Evolutionary conservation across 768 basidiomycete genomes (phyloP).

Genomic region (Phylloporus arenicola): DNA sequence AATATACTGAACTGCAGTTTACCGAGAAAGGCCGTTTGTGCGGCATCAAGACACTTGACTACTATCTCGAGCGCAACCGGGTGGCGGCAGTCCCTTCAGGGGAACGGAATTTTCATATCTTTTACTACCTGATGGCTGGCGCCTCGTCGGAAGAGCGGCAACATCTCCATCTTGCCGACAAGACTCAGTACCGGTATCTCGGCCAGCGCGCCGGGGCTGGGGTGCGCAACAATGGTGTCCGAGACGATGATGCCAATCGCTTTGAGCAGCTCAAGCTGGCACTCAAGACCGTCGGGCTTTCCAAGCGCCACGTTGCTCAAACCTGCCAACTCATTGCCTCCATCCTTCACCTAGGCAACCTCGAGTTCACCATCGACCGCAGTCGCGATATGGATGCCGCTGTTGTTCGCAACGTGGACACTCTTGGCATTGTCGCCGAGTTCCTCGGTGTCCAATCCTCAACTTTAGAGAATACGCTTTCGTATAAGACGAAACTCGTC

Average conservation of each 20-base stretch:
- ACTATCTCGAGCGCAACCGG: constrained; percentile 88
- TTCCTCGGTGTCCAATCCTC: constrained; percentile 79
- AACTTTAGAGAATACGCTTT: constrained; percentile 73
- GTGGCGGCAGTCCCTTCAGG: constrained; percentile 85
- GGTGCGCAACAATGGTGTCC: constrained; percentile 41
- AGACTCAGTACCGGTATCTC: constrained; percentile 80
- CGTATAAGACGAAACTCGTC: constrained; percentile 88
- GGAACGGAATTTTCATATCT: constrained; percentile 96
- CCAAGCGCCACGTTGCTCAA: constrained; percentile 92
- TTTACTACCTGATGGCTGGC: constrained; percentile 94
- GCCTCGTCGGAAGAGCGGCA: constrained; percentile 83
- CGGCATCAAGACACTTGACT: constrained; percentile 93
- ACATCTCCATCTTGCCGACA: constrained; percentile 80
- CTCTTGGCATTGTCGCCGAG: constrained; percentile 79
- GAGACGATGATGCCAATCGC: constrained; percentile 77
- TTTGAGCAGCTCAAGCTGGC: constrained; percentile 95
- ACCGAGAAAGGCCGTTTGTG: constrained; percentile 83
- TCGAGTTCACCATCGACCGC: constrained; percentile 85
- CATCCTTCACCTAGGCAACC: constrained; percentile 93
- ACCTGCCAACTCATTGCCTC: constrained; percentile 93
- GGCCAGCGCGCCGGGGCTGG: constrained; percentile 55
- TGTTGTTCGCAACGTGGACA: constrained; percentile 80
- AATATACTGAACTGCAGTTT: constrained; percentile 98
- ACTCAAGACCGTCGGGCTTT: constrained; percentile 88
- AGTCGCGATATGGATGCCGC: constrained; percentile 87